These are phyloP conservation scores for Hansenula sp. DNA, from an alignment of 1,139 yeast species.

Conservation along the genomic window DNA sequence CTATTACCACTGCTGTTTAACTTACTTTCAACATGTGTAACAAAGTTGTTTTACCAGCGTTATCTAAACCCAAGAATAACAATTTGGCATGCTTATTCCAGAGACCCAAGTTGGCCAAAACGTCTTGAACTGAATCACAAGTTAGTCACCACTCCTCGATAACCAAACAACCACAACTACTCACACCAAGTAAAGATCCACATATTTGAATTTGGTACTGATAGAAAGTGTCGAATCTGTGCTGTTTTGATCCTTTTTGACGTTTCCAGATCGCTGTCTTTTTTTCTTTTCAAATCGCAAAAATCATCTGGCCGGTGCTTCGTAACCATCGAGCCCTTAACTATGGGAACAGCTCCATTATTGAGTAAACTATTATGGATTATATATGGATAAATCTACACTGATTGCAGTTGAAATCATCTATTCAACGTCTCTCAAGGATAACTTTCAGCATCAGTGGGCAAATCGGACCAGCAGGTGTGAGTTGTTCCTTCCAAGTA, in stretches of 20 bases:
- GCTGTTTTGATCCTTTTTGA: background rate
- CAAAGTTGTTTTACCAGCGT: slow-evolving; percentile 97
- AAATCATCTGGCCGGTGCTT: background rate
- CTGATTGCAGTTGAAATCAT: background rate
- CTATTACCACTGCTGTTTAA: background rate
- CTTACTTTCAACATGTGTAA: slow-evolving; percentile 74
- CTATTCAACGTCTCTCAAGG: too few relatives aligned
- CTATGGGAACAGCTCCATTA: too few relatives aligned
- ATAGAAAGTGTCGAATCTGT: background rate
- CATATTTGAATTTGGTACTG: slow-evolving; percentile 26
- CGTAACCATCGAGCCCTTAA: slow-evolving; percentile 1
- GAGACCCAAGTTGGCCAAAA: slow-evolving; percentile 87
- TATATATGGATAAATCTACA: background rate
- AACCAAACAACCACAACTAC: slow-evolving; percentile 21
- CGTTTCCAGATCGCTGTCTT: background rate
- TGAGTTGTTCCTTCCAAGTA: slow-evolving; percentile 46
- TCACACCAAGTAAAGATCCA: slow-evolving; percentile 57
- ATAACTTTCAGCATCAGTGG: slow-evolving; percentile 27
- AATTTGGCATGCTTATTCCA: slow-evolving; percentile 98
- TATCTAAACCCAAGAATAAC: slow-evolving; percentile 92
- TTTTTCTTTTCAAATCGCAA: background rate
- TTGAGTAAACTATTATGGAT: too few relatives aligned
- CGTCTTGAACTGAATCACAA: slow-evolving; percentile 64
- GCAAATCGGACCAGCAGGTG: slow-evolving; percentile 43
- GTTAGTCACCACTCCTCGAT: background rate